Conservation (phyloP, 1,284 basidiomycete genomes). For the Ganoderma lucidum region DNA sequence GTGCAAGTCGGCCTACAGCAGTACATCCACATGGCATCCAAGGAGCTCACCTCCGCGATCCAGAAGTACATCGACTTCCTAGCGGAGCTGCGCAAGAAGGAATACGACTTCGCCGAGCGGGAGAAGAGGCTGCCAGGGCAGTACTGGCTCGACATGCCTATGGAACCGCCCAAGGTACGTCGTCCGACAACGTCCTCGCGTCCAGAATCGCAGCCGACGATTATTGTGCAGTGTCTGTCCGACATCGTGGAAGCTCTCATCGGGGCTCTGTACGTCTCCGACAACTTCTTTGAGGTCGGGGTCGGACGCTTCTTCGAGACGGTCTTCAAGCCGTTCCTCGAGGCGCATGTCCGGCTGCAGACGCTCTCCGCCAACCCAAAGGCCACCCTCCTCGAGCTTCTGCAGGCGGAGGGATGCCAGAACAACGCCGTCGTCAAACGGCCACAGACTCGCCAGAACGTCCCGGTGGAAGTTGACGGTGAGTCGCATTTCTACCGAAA, state of each 20-base stretch:
- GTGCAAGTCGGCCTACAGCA: constrained; percentile 71
- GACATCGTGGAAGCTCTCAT: constrained; percentile 82
- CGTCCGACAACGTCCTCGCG: neutral
- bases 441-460: constrained; percentile 20
- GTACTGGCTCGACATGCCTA: constrained; percentile 69
- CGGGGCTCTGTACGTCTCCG: constrained; percentile 80
- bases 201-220: neutral
- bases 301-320: constrained; percentile 70
- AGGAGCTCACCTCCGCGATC: constrained; percentile 57
- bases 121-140: constrained; percentile 66
- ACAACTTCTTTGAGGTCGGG: constrained; percentile 67
- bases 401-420: constrained; percentile 75
- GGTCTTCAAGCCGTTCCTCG: constrained; percentile 76
- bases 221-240: constrained; percentile 62
- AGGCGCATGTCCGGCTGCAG: constrained; percentile 72
- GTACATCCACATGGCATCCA: constrained; percentile 65
- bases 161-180: constrained; percentile 77
- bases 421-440: constrained; percentile 63
- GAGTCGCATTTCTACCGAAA: constrained; percentile 7
- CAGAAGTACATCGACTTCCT: constrained; percentile 61
- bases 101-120: constrained; percentile 52
- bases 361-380: constrained; percentile 79
- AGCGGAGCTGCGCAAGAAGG: constrained; percentile 53
- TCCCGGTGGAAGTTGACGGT: constrained; percentile 35
- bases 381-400: constrained; percentile 72